Conservation (phyloP, 1,139 yeast species). For the Pichia sp. region DNA sequence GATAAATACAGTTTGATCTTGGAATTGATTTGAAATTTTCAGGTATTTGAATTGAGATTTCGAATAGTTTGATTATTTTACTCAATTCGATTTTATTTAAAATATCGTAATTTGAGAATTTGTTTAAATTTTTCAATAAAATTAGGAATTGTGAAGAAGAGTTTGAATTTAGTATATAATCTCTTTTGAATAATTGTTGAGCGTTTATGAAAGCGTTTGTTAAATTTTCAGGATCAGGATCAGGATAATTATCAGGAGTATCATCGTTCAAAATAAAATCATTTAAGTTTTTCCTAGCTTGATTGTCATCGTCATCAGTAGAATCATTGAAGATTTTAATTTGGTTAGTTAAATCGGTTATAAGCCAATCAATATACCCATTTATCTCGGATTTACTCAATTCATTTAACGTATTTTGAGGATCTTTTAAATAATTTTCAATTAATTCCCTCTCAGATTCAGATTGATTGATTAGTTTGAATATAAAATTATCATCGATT, state of each 20-base stretch:
- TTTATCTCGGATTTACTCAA: constrained; percentile 19
- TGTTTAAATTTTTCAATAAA: constrained; percentile 19
- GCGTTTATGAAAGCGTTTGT: constrained; percentile 20
- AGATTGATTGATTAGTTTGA: constrained; percentile 21
- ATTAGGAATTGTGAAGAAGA: constrained; percentile 21
- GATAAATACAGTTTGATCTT: constrained; percentile 24
- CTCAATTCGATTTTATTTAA: constrained; percentile 20
- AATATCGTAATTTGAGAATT: constrained; percentile 16
- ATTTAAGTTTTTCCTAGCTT: constrained; percentile 6
- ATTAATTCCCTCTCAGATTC: constrained; percentile 16
- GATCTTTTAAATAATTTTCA: constrained; percentile 14
- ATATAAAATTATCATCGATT: constrained; percentile 24
- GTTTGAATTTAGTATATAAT: constrained; percentile 15
- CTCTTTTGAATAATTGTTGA: too few relatives aligned
- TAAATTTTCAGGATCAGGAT: constrained; percentile 13
- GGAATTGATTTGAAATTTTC: constrained; percentile 18
- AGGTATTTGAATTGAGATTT: constrained; percentile 23
- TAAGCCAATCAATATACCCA: constrained; percentile 24
- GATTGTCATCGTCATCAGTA: constrained; percentile 1
- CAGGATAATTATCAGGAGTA: too few relatives aligned
- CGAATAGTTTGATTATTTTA: constrained; percentile 19
- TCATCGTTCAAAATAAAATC: constrained; percentile 5
- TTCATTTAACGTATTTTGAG: constrained; percentile 13
- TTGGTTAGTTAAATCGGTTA: constrained; percentile 19
- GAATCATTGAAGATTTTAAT: constrained; percentile 12